Percentiles rank a stretch among this genome's conserved stretches.
These are phyloP conservation scores for Umbelopsis sp. DNA, from an alignment of 192 early-diverging fungal genomes.

Conservation along the genomic window DNA sequence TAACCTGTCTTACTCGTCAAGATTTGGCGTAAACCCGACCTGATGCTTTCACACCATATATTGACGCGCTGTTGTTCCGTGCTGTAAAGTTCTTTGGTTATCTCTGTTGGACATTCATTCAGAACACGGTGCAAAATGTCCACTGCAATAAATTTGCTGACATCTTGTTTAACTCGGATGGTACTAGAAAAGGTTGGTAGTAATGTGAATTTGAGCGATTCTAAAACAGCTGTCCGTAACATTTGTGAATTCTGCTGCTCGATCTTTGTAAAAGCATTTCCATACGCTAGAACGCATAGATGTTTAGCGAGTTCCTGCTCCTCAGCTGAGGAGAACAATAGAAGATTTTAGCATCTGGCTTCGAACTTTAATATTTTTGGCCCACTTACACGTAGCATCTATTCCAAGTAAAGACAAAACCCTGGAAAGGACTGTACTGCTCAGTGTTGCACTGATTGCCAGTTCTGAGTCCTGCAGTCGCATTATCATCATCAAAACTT, in stretches of 20 bases:
- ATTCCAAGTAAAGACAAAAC: constrained; percentile 14
- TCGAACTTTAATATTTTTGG: too few relatives aligned
- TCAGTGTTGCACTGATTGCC: constrained; percentile 32
- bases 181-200: constrained; percentile 26
- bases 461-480: constrained; percentile 31
- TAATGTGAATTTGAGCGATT: constrained; percentile 27
- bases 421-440: constrained; percentile 29
- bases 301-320: constrained; percentile 30
- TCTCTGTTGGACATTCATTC: constrained; percentile 20
- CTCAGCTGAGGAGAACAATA: constrained; percentile 22
- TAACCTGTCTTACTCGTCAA: constrained; percentile 42
- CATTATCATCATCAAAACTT: constrained; percentile 41
- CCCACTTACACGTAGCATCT: not conserved
- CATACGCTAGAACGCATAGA: constrained; percentile 23
- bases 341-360: not conserved
- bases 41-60: constrained; percentile 32
- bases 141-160: constrained; percentile 40
- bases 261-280: constrained; percentile 15
- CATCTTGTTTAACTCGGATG: constrained; percentile 35
- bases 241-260: constrained; percentile 21
- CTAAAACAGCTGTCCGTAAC: not conserved
- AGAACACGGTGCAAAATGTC: constrained; percentile 33
- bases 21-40: constrained; percentile 39
- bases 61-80: constrained; percentile 17
- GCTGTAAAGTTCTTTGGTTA: constrained; percentile 17